phyloP scores from a whole-genome alignment of 2,329 filamentous ascomycete genomes.

The Xylaria sp. region DNA sequence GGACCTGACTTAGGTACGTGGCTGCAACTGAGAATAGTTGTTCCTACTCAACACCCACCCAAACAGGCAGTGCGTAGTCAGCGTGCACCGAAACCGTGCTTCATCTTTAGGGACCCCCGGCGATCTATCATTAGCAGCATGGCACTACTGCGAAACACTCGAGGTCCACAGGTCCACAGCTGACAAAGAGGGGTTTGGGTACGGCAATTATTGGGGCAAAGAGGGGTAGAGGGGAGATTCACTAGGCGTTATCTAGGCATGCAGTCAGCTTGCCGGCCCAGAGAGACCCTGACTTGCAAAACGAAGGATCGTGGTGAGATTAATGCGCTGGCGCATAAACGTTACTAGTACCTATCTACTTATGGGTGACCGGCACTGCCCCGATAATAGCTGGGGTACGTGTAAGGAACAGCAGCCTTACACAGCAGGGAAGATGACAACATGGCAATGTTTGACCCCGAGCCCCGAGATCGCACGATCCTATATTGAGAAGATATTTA shows the following conservation, averaged over 20 bases:
- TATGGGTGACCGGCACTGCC: background rate
- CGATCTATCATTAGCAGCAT: constrained; percentile 18
- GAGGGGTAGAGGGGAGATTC: constrained; percentile 7
- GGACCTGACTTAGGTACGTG: no score
- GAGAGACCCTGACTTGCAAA: constrained; percentile 11
- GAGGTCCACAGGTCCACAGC: constrained; percentile 16
- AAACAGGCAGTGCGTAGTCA: background rate
- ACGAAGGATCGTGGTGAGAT: constrained; percentile 25
- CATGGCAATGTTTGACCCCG: background rate
- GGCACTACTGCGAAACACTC: constrained; percentile 23
- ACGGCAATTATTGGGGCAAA: constrained; percentile 1
- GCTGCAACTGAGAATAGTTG: background rate
- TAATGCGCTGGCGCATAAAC: constrained; percentile 20
- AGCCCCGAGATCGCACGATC: background rate
- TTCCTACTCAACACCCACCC: background rate
- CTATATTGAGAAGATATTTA: background rate
- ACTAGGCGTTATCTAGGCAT: background rate
- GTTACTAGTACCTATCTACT: no score
- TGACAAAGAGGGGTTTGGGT: constrained; percentile 8
- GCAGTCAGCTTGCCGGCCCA: constrained; percentile 19
- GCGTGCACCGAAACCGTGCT: background rate
- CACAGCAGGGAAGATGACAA: constrained; percentile 1
- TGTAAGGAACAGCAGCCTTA: background rate
- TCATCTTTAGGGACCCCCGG: background rate
- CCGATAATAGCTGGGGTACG: background rate